Conservation (phyloP, 306 rosid genomes). For the Quercus mongolica region DNA sequence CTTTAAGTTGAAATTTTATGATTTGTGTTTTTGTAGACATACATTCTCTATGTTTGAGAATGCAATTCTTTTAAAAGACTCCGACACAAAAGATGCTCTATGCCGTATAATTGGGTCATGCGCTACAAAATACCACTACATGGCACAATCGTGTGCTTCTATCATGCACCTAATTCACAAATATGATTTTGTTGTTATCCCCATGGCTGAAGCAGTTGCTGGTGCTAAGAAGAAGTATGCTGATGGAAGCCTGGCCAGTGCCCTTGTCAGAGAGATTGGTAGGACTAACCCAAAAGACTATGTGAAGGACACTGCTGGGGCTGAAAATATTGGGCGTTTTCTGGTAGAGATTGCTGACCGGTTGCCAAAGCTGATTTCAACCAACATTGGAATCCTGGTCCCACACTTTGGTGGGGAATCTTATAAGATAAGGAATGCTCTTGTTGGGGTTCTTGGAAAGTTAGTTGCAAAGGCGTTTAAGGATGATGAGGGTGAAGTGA, state of each 20-base stretch:
- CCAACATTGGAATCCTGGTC: constrained; percentile 82
- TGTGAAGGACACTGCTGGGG: constrained; percentile 80
- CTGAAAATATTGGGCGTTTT: constrained; percentile 90
- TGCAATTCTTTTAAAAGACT: constrained; percentile 55
- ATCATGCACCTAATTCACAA: constrained; percentile 86
- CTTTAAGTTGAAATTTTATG: constrained; percentile 16
- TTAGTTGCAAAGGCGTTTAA: constrained; percentile 73
- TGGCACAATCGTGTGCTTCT: constrained; percentile 84
- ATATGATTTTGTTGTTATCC: constrained; percentile 83
- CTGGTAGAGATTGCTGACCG: constrained; percentile 89
- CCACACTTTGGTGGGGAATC: constrained; percentile 98
- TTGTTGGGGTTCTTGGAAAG: constrained; percentile 85
- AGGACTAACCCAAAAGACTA: constrained; percentile 90
- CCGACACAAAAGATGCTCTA: constrained; percentile 68
- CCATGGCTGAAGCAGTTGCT: constrained; percentile 78
- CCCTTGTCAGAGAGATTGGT: constrained; percentile 85
- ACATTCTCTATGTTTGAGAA: constrained; percentile 82
- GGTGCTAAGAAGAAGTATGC: constrained; percentile 78
- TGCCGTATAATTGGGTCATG: constrained; percentile 86
- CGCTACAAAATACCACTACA: constrained; percentile 80
- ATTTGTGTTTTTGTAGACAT: constrained; percentile 42
- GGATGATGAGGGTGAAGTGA: constrained; percentile 79
- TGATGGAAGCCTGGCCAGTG: constrained; percentile 78
- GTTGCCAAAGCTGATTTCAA: constrained; percentile 75
- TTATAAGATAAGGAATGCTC: constrained; percentile 90